Conservation (phyloP, 768 basidiomycete species). For the Suillus fuscotomentosus region DNA sequence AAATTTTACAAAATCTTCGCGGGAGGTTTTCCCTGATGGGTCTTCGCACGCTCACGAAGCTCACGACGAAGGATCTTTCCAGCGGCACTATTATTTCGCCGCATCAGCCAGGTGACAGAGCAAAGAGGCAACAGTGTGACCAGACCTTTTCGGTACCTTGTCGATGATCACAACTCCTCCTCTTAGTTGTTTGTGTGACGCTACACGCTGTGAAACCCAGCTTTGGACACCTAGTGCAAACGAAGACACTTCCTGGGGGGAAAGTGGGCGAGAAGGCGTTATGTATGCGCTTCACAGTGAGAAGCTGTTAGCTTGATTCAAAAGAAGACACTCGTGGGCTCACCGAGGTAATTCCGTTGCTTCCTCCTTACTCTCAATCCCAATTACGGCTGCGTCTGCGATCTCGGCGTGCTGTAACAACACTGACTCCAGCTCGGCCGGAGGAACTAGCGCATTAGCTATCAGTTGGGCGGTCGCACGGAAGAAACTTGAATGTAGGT, state of each 20-base stretch:
- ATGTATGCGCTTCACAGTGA: constrained; percentile 54
- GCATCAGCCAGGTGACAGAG: background rate
- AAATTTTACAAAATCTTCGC: too few species aligned
- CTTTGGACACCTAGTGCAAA: constrained; percentile 53
- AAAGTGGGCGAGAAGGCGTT: constrained; percentile 26
- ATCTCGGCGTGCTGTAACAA: constrained; percentile 74
- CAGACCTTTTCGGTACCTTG: constrained; percentile 32
- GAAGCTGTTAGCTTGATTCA: background rate
- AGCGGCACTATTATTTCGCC: constrained; percentile 52
- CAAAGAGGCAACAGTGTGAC: background rate
- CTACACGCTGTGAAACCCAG: constrained; percentile 72
- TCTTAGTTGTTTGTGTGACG: constrained; percentile 74
- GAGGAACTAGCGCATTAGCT: constrained; percentile 56
- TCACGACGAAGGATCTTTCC: constrained; percentile 87
- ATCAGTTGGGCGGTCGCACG: background rate
- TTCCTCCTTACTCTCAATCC: constrained; percentile 60
- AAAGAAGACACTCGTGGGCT: constrained; percentile 8
- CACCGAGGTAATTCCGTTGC: constrained; percentile 83
- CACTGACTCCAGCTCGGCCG: constrained; percentile 80
- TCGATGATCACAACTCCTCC: constrained; percentile 68
- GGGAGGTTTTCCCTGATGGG: too few species aligned
- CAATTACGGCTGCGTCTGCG: constrained; percentile 81
- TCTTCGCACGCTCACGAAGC: constrained; percentile 64
- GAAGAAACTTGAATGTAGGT: constrained; percentile 7
- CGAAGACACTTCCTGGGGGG: constrained; percentile 11